Conservation (phyloP, 352 stramenopile species). For the Aphanomyces astaci region DNA sequence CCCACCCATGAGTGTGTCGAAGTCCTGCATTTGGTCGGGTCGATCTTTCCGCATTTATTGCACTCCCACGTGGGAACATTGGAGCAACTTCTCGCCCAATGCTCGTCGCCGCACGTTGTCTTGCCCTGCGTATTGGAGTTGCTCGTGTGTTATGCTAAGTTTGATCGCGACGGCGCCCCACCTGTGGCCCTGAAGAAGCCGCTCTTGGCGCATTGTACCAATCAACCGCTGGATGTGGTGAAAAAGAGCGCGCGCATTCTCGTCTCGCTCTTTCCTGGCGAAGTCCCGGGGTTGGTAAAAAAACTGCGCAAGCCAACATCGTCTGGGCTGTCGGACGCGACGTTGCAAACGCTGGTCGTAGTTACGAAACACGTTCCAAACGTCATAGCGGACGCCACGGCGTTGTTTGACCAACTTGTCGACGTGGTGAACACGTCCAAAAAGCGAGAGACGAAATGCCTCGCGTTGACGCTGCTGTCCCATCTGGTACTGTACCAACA, state of each 20-base stretch:
- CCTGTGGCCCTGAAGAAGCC: background rate
- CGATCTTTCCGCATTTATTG: background rate
- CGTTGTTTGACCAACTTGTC: background rate
- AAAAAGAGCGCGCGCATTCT: slow-evolving; percentile 11
- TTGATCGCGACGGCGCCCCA: background rate
- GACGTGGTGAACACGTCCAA: background rate
- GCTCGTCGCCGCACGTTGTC: background rate
- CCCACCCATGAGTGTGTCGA: slow-evolving; percentile 5
- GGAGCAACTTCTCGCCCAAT: background rate
- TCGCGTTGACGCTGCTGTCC: background rate
- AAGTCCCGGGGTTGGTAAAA: background rate
- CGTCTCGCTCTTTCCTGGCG: background rate
- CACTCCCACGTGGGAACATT: slow-evolving; percentile 5
- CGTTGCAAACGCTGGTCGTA: background rate
- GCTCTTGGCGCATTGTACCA: background rate
- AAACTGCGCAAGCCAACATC: background rate
- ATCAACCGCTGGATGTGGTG: background rate
- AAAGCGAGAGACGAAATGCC: background rate
- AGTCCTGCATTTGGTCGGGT: slow-evolving; percentile 1
- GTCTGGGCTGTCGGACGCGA: background rate
- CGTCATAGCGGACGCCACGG: background rate
- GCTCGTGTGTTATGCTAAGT: slow-evolving; percentile 6
- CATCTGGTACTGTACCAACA: background rate
- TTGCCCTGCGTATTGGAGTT: background rate
- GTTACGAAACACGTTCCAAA: slow-evolving; percentile 11